Percentiles rank a stretch among this genome's conserved stretches.
Conservation (phyloP, 106 monocot species). For the Triglochin maritima region DNA sequence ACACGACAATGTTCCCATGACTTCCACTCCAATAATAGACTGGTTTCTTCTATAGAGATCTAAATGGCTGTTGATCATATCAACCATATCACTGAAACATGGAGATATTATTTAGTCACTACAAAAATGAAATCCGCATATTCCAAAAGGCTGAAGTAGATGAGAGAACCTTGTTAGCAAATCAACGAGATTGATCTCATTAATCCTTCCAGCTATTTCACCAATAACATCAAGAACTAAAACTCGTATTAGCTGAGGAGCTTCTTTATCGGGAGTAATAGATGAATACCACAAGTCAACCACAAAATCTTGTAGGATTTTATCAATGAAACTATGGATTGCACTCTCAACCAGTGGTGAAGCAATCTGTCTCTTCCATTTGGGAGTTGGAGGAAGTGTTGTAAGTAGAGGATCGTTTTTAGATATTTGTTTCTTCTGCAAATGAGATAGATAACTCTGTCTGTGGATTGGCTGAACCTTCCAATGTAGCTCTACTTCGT, state of each 20-base stretch:
- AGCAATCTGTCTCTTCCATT: constrained; percentile 70
- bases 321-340: constrained; percentile 62
- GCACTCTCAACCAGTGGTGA: constrained; percentile 77
- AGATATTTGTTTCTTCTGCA: constrained; percentile 58
- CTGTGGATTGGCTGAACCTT: constrained; percentile 29
- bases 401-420: constrained; percentile 53
- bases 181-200: constrained; percentile 87
- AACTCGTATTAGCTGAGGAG: constrained; percentile 65
- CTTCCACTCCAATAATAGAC: constrained; percentile 63
- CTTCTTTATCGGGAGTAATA: constrained; percentile 89
- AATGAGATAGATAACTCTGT: constrained; percentile 53
- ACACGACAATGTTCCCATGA: constrained; percentile 77
- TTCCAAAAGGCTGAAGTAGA: constrained; percentile 26
- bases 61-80: constrained; percentile 75
- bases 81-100: constrained; percentile 71
- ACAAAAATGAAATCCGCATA: background rate
- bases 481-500: constrained; percentile 78
- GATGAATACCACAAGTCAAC: constrained; percentile 89
- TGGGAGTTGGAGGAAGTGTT: constrained; percentile 29
- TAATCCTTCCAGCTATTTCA: constrained; percentile 75
- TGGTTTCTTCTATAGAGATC: constrained; percentile 81
- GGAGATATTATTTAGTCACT: constrained; percentile 8
- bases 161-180: constrained; percentile 86
- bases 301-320: constrained; percentile 83
- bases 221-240: constrained; percentile 84